A percentile compares a stretch with the other conserved stretches of the same genome.
phyloP scores from a whole-genome alignment of 2,329 filamentous ascomycete species.

The Incumbomyces delicatus region DNA sequence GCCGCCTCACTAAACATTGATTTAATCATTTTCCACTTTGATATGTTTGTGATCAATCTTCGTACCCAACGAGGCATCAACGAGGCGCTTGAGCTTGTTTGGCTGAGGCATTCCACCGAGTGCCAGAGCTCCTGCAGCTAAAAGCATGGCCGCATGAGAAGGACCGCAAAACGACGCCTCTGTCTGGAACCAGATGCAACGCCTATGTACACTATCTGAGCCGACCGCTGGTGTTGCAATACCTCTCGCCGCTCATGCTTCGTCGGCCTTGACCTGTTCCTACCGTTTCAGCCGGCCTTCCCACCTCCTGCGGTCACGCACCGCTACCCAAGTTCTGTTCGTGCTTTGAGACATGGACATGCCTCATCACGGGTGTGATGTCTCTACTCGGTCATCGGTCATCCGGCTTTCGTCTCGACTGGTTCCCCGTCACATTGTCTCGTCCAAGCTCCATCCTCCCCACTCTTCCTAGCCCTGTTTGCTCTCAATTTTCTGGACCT shows the following conservation, averaged over 20 bases:
- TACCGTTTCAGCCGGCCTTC: neutral
- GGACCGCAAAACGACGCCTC: neutral
- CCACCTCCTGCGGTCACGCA: slow-evolving; percentile 3
- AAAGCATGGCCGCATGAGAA: slow-evolving; percentile 5
- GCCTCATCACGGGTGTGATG: neutral
- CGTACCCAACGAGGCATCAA: slow-evolving; percentile 6
- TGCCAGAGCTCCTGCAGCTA: slow-evolving; percentile 7
- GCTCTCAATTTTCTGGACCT: slow-evolving; percentile 3
- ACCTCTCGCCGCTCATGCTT: neutral
- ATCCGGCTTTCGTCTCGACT: neutral
- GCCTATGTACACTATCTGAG: slow-evolving; percentile 2
- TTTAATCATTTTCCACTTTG: neutral
- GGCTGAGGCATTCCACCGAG: neutral
- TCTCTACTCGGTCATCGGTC: neutral
- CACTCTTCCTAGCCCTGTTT: slow-evolving; percentile 3
- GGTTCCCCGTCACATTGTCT: neutral
- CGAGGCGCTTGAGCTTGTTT: slow-evolving; percentile 1
- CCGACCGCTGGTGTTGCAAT: slow-evolving; percentile 1
- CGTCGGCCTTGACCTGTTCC: neutral
- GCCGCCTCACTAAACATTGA: neutral
- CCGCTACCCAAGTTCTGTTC: slow-evolving; percentile 1
- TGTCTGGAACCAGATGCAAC: slow-evolving; percentile 5
- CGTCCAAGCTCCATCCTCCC: slow-evolving; percentile 5
- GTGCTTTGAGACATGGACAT: neutral
- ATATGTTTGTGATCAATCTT: slow-evolving; percentile 1